Conservation (phyloP, 2,329 filamentous ascomycete genomes). For the Chaetomiaceae sp. region DNA sequence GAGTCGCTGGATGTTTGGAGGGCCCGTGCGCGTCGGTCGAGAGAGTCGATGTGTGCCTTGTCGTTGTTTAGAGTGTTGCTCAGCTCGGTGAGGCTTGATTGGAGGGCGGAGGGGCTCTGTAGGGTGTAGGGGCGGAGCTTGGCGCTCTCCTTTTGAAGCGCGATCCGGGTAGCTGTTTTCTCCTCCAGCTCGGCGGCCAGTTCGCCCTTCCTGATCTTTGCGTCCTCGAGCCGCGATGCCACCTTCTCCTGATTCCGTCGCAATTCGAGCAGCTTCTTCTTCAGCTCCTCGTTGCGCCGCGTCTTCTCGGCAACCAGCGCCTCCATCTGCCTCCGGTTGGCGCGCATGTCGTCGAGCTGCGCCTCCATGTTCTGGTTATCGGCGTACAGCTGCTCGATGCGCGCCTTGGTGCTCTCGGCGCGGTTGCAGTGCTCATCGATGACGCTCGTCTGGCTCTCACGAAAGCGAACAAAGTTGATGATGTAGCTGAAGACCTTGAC, state of each 20-base stretch:
- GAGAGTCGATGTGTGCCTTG: constrained; percentile 75
- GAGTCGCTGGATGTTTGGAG: constrained; percentile 89
- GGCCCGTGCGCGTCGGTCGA: constrained; percentile 82
- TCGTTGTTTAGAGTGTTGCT: constrained; percentile 71
- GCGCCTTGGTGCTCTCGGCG: constrained; percentile 74
- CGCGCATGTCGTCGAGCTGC: constrained; percentile 72
- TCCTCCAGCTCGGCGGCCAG: constrained; percentile 67
- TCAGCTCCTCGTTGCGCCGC: constrained; percentile 78
- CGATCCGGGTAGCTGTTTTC: constrained; percentile 62
- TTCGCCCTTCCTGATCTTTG: constrained; percentile 71
- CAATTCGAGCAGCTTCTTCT: constrained; percentile 72
- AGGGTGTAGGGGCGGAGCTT: constrained; percentile 90
- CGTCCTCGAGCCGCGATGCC: constrained; percentile 72
- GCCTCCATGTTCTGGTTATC: constrained; percentile 85
- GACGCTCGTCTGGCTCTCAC: constrained; percentile 80
- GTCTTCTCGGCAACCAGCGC: constrained; percentile 77
- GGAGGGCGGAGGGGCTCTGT: constrained; percentile 77
- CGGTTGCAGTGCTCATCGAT: constrained; percentile 95
- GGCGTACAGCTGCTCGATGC: constrained; percentile 77
- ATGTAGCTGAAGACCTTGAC: constrained; percentile 96
- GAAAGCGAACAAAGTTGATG: constrained; percentile 97
- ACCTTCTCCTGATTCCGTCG: constrained; percentile 77
- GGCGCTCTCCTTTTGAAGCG: constrained; percentile 73
- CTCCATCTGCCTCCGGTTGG: constrained; percentile 74
- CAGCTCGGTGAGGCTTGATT: constrained; percentile 74